Evolutionary conservation across 2,329 filamentous ascomycete species (phyloP), one percentile per base, ranked within the genome.

Genomic region (Biscogniauxia sp.): DNA sequence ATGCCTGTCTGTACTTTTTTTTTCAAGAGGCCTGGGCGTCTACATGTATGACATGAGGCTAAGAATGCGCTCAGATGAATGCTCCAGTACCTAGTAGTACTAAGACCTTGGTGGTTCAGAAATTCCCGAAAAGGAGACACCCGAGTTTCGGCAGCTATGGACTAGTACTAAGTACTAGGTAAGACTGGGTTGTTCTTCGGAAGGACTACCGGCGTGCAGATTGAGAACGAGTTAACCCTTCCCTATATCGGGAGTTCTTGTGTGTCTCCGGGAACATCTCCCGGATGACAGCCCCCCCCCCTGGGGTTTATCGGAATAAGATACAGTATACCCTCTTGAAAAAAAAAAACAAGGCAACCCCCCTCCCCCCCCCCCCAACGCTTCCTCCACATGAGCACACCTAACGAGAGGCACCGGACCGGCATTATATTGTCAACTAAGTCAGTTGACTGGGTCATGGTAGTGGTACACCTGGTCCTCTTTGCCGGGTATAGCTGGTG

Each of bases 381-480:
- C 17, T 3, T 45, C 37, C 37, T 45, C 37, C 15, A 45, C 37
- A 45, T 45, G 37, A 45, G 37, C 37, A 45, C 28, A 32, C 28
- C 28, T 32, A 32, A 8, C 2, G 37, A 45, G 37, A n/a, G 37
- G 37, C 37, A 45, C n/a, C 37, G n/a, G 37, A n/a, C 37, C 6
- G 11, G 28, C 28, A 32, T 32, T 13, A 32, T 13, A 2, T 32
- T 32, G 28, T 32, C 28, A 7, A 32, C 7, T 13, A n/a, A n/a
- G n/a, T n/a, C n/a, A 7, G 7, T 32, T 32, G 28, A 79, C 62
- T 0, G 85, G 84, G 64, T 88, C 86, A 62, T 84, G 78, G 70
- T 88, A 88, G 63, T 78, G 78, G 68, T 86, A 88, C 2, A 80
- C 71, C 68, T 74, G 78, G 53, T 78, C 76, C n/a, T 76, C 74